Base-by-base conservation (phyloP, 768 basidiomycete genomes). In the Fomitopsis serialis region DNA sequence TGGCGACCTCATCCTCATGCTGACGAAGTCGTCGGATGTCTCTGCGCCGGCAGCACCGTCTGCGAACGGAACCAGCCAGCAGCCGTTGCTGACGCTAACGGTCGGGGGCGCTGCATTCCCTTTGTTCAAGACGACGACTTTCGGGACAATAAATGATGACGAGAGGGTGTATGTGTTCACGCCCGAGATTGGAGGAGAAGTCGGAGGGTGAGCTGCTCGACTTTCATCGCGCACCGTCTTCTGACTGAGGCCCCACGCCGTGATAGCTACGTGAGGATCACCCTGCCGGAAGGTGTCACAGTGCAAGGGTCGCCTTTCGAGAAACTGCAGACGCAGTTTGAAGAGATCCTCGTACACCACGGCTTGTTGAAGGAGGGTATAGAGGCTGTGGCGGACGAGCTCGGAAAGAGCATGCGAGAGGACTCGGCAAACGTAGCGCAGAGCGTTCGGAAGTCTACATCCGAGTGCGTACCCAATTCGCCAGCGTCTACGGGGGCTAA, bases 281-380 rank as follows among this genome's bases (percentile, higher is more conserved):
- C 55, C 2, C 50, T 64, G 3, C 60, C 60, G 2, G 52, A 57
- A 19, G 54, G 48, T 1, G 27, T 53, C 13, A 43, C 48, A 7
- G 42, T 52, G 2, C 22, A 42, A 5, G 46, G 34, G 11, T 24
- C 45, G 7, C 45, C 54, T 42, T 51, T 60, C 36, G 52, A 47
- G 5, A 45, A 52, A 29, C 52, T 60, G 7, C 63, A 61, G 44
- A 61, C 59, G 43, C 46, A 42, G 25, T 62, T 66, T 40, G 64
- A 66, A 43, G 51, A 58, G 55, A 47, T 54, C 22, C 58, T 66
- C 15, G 54, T 63, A 49, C 54, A 61, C 29, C 48, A 61, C 34
- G 60, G 58, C 4, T 50, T 66, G 15, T 50, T 66, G 32, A 63
- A 63, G 36, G 60, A 57, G 29, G 63, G 63, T 5, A 40, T 65